These are phyloP conservation scores for Anaeramoeba flamelloides DNA, from an alignment of 78 protist species.

Conservation along the genomic window DNA sequence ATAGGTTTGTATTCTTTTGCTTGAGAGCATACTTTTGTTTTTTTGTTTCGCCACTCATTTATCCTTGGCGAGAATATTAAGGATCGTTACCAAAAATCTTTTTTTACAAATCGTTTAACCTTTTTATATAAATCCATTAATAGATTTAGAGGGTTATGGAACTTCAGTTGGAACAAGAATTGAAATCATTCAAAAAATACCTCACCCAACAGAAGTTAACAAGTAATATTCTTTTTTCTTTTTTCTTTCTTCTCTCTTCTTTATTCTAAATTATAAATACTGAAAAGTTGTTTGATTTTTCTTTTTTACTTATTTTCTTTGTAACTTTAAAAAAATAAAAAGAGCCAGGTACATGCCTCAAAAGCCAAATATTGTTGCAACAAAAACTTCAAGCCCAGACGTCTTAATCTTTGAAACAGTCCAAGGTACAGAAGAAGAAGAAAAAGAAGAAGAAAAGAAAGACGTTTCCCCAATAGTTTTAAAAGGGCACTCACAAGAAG, in stretches of 20 bases:
- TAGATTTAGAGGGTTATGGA: no score
- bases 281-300: neutral
- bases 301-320: neutral
- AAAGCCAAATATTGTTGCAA: neutral
- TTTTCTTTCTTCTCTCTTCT: neutral
- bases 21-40: no score
- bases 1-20: neutral
- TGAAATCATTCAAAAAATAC: neutral
- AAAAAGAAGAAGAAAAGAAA: no score
- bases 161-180: neutral
- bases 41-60: no score
- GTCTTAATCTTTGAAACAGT: neutral
- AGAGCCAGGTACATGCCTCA: slow-evolving; percentile 1
- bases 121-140: no score
- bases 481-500: no score
- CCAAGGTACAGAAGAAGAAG: neutral
- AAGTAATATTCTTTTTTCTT: neutral
- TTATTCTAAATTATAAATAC: neutral
- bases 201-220: neutral
- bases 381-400: neutral
- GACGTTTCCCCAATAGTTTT: no score
- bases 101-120: no score
- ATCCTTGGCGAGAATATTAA: no score
- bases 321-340: neutral
- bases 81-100: no score